Base-by-base conservation (phyloP, 257 asterid species). In the Phtheirospermum japonicum region DNA sequence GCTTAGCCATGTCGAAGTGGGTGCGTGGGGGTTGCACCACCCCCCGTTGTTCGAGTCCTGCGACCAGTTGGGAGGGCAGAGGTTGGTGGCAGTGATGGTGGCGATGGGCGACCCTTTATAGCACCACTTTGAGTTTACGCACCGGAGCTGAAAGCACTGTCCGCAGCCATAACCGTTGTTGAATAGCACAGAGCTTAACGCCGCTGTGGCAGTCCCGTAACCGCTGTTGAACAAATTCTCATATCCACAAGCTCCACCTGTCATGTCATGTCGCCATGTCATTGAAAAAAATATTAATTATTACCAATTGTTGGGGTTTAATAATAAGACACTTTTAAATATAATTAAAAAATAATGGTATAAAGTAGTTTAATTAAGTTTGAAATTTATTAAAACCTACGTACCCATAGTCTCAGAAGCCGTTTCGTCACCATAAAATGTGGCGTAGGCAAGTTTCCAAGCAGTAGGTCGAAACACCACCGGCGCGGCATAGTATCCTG, bases 11-110 rank as follows among this genome's bases (percentile, higher is more conserved):
- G 66, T 89, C 95, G 59, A 89, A 89, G 65, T 86, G 97, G 28
- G 72, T 67, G 0, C 94, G 88, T 51, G 97, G 95, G 97, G 97
- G 77, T 89, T 89, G 86, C 97, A 89, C 97, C 97, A 89, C 4
- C 95, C 96, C 4, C 95, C 96, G 36, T 84, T 63, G 80, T 89
- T 82, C 34, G 88, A 77, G 75, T 75, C 84, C 64, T 72, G 37
- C 7, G 74, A 4, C 96, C 96, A 89, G 59, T 89, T 89, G 0
- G 96, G 96, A 1, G 95, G 96, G 77, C 94, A 89, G 40, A 89
- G 90, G 49, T 84, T 89, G 62, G 97, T 89, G 67, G 86, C 93
- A 0, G 97, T 84, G 18, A 89, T 18, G n/a, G 95, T 86, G 30
- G 82, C 59, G 60, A 78, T 33, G 0, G 91, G 86, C 10, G 83